Evolutionary conservation across 2,329 filamentous ascomycete genomes (phyloP), one percentile per base, ranked within the genome.

Genomic region (Penicillium paneum): DNA sequence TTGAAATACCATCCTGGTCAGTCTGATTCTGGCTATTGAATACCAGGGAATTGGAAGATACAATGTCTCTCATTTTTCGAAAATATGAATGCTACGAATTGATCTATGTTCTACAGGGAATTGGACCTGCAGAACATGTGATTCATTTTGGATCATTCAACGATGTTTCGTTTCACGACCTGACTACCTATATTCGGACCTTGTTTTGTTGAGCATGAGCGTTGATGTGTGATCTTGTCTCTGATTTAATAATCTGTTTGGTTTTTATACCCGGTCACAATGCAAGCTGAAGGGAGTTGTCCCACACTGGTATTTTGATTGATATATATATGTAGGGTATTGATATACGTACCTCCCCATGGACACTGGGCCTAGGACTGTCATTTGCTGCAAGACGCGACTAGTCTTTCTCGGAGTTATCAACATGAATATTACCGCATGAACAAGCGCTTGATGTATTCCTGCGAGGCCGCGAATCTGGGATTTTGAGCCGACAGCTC

Each of bases 181-280:
- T 36, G 32, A 50, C 49, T 55, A 12, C 40, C 28, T 44, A 36
- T 48, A 26, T 35, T 42, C 36, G 40, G 47, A 12, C 17, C 12
- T 55, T 55, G n/a, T 38, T 34, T 38, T 43, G n/a, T 46, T 42
- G 52, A 58, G 58, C 54, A 58, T 58, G 50, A 61, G 58, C 56
- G 56, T 61, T 61, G 45, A 52, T 45, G 49, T 26, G 40, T 28
- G 49, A 34, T 21, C 28, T 48, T 32, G 35, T 52, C 21, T 19
- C 26, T 38, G 26, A 40, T 32, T 28, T 28, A 6, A 38, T 39
- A 8, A 12, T 15, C 21, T 12, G 12, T 34, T 35, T 38, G 24
- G 26, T 12, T 17, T 29, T 28, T 40, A 21, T 41, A 35, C n/a
- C 38, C 19, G 32, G 15, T 28, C 36, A 54, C 40, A 41, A 32